Evolutionary conservation across 805 yeast species (phyloP).

Genomic region (Saccharomycopsis sp.): DNA sequence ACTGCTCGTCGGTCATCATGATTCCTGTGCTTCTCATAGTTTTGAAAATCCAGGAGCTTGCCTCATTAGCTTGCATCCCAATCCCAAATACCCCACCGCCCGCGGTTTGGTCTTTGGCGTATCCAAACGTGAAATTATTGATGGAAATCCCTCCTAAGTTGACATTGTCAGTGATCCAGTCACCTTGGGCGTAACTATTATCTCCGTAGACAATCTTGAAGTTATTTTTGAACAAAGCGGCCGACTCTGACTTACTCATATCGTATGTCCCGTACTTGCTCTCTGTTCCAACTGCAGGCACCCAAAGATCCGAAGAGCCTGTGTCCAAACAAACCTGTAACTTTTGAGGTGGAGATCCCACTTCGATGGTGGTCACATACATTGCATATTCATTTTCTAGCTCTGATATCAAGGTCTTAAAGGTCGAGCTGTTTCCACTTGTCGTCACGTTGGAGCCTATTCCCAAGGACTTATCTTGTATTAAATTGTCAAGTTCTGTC

Average conservation of each 20-base stretch:
- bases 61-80: conserved; percentile 45
- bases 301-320: conserved; percentile 96
- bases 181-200: conserved; percentile 41
- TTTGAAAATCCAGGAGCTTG: conserved; percentile 37
- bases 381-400: conserved; percentile 12
- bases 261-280: background rate
- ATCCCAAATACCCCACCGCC: conserved; percentile 64
- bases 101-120: conserved; percentile 58
- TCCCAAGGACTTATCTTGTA: background rate
- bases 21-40: conserved; percentile 5
- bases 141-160: conserved; percentile 43
- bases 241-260: background rate
- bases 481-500: background rate
- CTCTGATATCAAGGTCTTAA: conserved; percentile 1
- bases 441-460: conserved; percentile 1
- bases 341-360: conserved; percentile 90
- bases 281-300: conserved; percentile 41
- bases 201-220: conserved; percentile 41
- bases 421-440: background rate
- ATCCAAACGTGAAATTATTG: conserved; percentile 56
- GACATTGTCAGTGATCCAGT: conserved; percentile 61
- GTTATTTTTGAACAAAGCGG: conserved; percentile 20
- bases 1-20: conserved; percentile 14
- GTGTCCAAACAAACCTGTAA: conserved; percentile 94
- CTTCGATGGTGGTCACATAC: conserved; percentile 80